These are phyloP conservation scores for Daedalea quercina DNA, from an alignment of 768 basidiomycete genomes.

Conservation along the genomic window DNA sequence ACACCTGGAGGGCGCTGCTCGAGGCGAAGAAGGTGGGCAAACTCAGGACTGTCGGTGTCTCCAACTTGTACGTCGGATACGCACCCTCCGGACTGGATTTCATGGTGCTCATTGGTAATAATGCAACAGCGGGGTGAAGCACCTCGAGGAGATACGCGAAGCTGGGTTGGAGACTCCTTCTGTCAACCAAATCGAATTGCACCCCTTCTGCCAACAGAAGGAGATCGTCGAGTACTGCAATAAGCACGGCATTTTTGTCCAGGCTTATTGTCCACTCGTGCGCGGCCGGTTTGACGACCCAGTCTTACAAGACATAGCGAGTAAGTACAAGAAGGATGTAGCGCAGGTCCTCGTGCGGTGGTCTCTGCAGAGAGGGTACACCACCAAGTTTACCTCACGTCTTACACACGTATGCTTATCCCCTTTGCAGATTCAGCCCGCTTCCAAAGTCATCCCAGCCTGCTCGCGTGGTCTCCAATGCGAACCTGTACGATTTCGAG, in stretches of 20 bases:
- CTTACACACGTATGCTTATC: neutral
- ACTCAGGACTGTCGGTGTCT: slow-evolving; percentile 70
- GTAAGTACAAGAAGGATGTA: slow-evolving; percentile 52
- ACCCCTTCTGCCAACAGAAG: slow-evolving; percentile 77
- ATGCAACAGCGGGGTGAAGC: slow-evolving; percentile 48
- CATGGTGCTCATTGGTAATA: neutral
- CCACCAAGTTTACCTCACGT: slow-evolving; percentile 1
- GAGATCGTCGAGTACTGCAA: slow-evolving; percentile 66
- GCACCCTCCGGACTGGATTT: neutral
- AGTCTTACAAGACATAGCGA: slow-evolving; percentile 45
- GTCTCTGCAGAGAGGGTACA: slow-evolving; percentile 80
- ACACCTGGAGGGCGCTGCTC: slow-evolving; percentile 63
- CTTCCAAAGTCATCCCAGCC: slow-evolving; percentile 78
- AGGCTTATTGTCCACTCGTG: slow-evolving; percentile 60
- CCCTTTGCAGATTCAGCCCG: slow-evolving; percentile 54
- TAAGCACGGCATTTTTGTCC: slow-evolving; percentile 28
- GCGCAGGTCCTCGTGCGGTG: slow-evolving; percentile 85
- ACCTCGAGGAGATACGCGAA: slow-evolving; percentile 65
- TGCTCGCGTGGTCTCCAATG: slow-evolving; percentile 65
- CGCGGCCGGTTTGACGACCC: slow-evolving; percentile 41
- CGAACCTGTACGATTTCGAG: slow-evolving; percentile 70
- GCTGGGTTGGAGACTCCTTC: slow-evolving; percentile 59
- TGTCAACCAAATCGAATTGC: slow-evolving; percentile 83
- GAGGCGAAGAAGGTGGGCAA: slow-evolving; percentile 60
- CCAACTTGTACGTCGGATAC: slow-evolving; percentile 72